These are phyloP conservation scores for Ilyonectria robusta DNA, from an alignment of 2,329 filamentous ascomycete species.

Conservation along the genomic window DNA sequence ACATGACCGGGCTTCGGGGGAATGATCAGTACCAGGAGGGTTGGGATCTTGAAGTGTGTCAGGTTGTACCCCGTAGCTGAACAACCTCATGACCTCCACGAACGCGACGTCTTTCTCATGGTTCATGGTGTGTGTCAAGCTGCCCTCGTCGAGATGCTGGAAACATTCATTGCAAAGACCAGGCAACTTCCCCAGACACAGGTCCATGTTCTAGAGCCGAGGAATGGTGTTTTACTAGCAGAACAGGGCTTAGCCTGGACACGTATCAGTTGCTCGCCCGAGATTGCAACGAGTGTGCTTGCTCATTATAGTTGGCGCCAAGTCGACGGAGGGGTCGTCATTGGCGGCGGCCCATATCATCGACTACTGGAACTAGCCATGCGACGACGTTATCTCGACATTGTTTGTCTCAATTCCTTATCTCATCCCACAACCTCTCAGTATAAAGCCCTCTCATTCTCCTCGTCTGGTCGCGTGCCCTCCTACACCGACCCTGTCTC, in stretches of 20 bases:
- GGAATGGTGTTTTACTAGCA: not conserved
- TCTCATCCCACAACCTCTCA: conserved; percentile 1
- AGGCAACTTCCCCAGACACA: not conserved
- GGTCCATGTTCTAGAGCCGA: not conserved
- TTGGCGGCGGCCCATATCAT: conserved; percentile 10
- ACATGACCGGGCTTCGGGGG: not conserved
- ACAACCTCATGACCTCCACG: not conserved
- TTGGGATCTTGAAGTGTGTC: not conserved
- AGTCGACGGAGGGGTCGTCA: not conserved
- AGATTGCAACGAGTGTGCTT: not conserved
- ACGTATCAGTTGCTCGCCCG: not conserved
- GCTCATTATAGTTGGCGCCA: conserved; percentile 10
- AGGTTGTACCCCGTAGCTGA: not conserved
- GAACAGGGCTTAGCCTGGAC: not conserved
- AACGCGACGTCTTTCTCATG: not conserved
- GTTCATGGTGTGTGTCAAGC: not conserved
- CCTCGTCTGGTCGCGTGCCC: conserved; percentile 6
- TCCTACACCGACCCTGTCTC: not conserved
- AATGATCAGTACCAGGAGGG: not conserved
- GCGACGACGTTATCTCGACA: conserved; percentile 11
- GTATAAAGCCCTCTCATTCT: conserved; percentile 10
- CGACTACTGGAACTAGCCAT: not conserved
- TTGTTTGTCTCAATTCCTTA: not conserved
- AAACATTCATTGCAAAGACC: not conserved
- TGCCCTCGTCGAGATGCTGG: not conserved